Evolutionary conservation across 169 alveolate genomes (phyloP).

Genomic region (Cyclospora cayetanensis): DNA sequence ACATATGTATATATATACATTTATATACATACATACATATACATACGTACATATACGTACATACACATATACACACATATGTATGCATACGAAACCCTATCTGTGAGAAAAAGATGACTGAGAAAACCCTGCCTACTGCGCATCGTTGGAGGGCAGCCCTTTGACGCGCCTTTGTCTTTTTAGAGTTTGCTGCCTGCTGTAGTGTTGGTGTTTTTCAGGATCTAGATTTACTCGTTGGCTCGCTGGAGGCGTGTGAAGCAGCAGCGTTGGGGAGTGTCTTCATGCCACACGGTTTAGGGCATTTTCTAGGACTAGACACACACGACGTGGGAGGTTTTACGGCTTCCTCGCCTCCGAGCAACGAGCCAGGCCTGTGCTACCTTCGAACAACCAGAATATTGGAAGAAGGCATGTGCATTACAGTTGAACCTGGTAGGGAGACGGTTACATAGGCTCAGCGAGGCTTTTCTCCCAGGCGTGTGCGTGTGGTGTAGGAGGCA

Average conservation of each 20-base stretch:
- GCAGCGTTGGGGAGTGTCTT: constrained; percentile 86
- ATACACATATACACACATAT: no score
- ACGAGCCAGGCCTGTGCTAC: constrained; percentile 82
- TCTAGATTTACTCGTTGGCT: constrained; percentile 79
- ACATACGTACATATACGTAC: no score
- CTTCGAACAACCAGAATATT: constrained; percentile 86
- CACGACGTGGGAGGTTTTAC: constrained; percentile 93
- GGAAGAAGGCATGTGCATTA: constrained; percentile 83
- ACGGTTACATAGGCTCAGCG: no score
- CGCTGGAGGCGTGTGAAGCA: constrained; percentile 83
- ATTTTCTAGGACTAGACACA: constrained; percentile 86
- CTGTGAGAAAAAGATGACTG: background rate
- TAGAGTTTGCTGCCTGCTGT: background rate
- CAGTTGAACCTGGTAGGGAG: constrained; percentile 94
- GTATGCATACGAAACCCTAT: no score
- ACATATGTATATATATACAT: no score
- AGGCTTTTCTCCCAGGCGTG: no score
- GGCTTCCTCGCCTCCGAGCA: constrained; percentile 80
- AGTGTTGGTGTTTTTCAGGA: constrained; percentile 70
- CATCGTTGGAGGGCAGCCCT: background rate
- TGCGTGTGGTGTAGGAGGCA: no score
- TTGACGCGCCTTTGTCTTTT: background rate
- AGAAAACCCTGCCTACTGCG: background rate
- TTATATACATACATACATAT: no score
- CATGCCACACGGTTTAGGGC: constrained; percentile 94